Evolutionary conservation across 2,329 filamentous ascomycete genomes (phyloP), one percentile per base, ranked within the genome.

Genomic region (Trichoderma afroharzianum): DNA sequence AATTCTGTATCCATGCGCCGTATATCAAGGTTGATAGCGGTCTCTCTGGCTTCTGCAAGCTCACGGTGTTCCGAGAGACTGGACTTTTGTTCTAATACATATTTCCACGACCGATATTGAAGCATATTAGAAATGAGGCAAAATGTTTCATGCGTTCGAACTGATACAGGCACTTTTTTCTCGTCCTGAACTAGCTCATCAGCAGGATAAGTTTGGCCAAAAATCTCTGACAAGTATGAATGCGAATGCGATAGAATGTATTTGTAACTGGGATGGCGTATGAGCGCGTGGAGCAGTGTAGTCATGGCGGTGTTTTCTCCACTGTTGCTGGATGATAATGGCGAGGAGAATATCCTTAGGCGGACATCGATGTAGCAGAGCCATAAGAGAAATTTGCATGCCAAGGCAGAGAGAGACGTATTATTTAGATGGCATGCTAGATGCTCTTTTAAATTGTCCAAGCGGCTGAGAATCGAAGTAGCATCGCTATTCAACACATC

Each of bases 131-230:
- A 59, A 26, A 69, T 62, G 36, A 69, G 67, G 9, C 53, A 43
- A 33, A 69, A 69, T 8, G 67, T 69, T 57, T 69, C 67, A 53
- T 69, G 67, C 7, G 67, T 69, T 28, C 67, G 53, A 33, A 26
- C 26, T 18, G 43, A 50, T 50, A 50, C 43, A 21, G 43, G 43
- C 5, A 50, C 43, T 55, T 55, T 26, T 24, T 55, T 55, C 50
- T 24, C 50, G 24, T 55, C 50, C 26, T 55, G 50, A 55, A 26
- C 50, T 14, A 55, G 50, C 50, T 26, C 50, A 14, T 55, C 50
- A 15, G 24, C n/a, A 26, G 50, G 24, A 55, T 55, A 55, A 6
- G 50, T 55, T 55, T 26, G 50, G 21, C 50, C 50, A 55, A 55
- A 26, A 24, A 55, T 55, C 14, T 24, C 24, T 21, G 50, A 55